Evolutionary conservation across 495 filamentous ascomycete genomes (phyloP).

Genomic region (Staphylotrichum tortipilum): DNA sequence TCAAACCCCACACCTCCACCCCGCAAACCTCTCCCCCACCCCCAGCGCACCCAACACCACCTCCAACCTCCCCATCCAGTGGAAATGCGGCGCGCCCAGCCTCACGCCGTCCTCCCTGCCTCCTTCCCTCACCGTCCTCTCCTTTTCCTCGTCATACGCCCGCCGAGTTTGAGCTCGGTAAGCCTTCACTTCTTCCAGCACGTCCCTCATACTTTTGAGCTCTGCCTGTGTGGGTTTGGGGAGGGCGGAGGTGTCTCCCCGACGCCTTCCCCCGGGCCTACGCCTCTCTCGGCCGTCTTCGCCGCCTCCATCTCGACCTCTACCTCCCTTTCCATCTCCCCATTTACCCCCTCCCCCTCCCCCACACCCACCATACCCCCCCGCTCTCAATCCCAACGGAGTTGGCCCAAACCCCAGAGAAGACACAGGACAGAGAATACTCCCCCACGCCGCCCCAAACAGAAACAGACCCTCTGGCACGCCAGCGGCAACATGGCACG

Average conservation of each 20-base stretch:
- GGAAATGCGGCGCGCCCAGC: constrained; percentile 19
- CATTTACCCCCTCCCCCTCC: no score
- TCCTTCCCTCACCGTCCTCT: neutral
- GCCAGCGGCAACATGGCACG: constrained; percentile 33
- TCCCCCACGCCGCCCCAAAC: constrained; percentile 35
- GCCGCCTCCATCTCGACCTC: neutral
- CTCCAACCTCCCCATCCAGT: constrained; percentile 22
- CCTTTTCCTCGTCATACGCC: constrained; percentile 9
- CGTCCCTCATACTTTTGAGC: constrained; percentile 27
- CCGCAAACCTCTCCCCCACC: neutral
- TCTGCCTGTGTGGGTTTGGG: constrained; percentile 7
- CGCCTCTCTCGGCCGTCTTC: neutral
- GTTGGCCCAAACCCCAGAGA: no score
- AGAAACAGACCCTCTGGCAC: constrained; percentile 29
- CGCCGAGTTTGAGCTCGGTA: constrained; percentile 26
- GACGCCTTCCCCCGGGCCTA: no score
- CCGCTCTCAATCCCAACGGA: no score
- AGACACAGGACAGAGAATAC: constrained; percentile 17
- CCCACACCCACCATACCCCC: no score
- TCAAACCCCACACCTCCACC: neutral
- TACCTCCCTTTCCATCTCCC: no score
- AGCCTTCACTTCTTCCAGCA: constrained; percentile 29
- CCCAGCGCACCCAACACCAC: constrained; percentile 6
- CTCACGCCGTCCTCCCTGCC: neutral
- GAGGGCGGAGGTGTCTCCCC: neutral